These are phyloP conservation scores for Vitis labrusca DNA, from an alignment of 164 flowering plant genomes.

Conservation along the genomic window DNA sequence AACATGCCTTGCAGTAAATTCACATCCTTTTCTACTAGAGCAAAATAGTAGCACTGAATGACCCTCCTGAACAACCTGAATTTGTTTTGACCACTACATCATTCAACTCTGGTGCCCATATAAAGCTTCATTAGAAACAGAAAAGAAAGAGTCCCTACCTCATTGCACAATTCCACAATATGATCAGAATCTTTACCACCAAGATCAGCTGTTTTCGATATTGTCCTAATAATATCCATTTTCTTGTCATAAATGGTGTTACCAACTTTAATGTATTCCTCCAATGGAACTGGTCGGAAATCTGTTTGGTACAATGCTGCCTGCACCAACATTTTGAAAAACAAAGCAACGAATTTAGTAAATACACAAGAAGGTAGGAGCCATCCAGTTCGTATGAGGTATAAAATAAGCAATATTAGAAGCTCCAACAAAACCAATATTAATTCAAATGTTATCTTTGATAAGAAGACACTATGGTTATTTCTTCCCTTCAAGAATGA, in stretches of 20 bases:
- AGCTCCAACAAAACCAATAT: neutral
- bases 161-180: constrained; percentile 87
- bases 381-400: neutral
- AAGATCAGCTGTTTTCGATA: constrained; percentile 65
- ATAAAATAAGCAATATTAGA: neutral
- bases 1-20: constrained; percentile 89
- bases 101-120: neutral
- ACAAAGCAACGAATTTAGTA: neutral
- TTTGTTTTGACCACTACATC: neutral
- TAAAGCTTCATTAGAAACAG: neutral
- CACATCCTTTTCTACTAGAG: constrained; percentile 96
- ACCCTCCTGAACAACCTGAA: constrained; percentile 92
- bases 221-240: constrained; percentile 70
- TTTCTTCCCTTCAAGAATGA: too few relatives aligned
- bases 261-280: constrained; percentile 90
- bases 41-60: constrained; percentile 93
- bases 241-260: constrained; percentile 67
- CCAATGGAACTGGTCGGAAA: constrained; percentile 94
- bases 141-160: constrained; percentile 43
- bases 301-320: constrained; percentile 91
- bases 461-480: too few relatives aligned
- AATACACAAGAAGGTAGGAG: neutral
- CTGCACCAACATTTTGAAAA: constrained; percentile 29
- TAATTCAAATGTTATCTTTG: neutral
- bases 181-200: constrained; percentile 99